phyloP scores from a whole-genome alignment of 2,329 filamentous ascomycete genomes.

The Neonectria hederae region DNA sequence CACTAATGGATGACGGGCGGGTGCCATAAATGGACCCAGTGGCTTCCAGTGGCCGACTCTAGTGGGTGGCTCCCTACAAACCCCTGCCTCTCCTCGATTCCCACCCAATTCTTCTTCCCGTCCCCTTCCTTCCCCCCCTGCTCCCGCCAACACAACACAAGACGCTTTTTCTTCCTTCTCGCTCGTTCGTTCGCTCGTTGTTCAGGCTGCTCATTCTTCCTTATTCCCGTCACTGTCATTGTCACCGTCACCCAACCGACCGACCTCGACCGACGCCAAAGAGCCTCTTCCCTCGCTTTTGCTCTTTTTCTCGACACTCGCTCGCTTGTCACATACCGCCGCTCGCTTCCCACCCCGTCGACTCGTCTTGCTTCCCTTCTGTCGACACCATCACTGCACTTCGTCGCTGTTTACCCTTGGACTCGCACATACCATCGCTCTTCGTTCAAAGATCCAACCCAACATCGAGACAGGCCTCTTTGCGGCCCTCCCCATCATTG shows the following conservation, averaged over 20 bases:
- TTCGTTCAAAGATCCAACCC: not conserved
- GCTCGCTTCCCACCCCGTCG: conserved; percentile 15
- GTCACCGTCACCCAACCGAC: conserved; percentile 15
- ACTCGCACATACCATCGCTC: conserved; percentile 1
- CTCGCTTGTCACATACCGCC: conserved; percentile 8
- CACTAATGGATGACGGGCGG: conserved; percentile 12
- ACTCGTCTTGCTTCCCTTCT: conserved; percentile 2
- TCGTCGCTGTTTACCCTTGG: conserved; percentile 10
- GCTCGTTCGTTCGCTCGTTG: conserved; percentile 9
- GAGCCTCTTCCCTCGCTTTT: conserved; percentile 30
- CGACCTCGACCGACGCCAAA: conserved; percentile 3
- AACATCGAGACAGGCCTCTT: conserved; percentile 17
- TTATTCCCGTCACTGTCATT: no score
- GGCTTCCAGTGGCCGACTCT: conserved; percentile 13
- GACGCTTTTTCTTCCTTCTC: conserved; percentile 11
- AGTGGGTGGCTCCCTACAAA: conserved; percentile 6
- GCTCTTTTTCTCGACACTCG: conserved; percentile 23
- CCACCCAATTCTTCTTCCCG: conserved; percentile 5
- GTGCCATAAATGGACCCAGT: conserved; percentile 13
- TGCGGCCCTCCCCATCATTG: conserved; percentile 15
- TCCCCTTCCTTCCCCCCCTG: conserved; percentile 7
- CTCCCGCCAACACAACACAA: conserved; percentile 24
- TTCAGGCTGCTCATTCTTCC: conserved; percentile 9
- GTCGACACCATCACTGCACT: not conserved
- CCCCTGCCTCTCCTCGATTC: conserved; percentile 19